These are phyloP conservation scores for Eucalyptus cloeziana DNA, from an alignment of 345 rosid genomes.

Conservation along the genomic window DNA sequence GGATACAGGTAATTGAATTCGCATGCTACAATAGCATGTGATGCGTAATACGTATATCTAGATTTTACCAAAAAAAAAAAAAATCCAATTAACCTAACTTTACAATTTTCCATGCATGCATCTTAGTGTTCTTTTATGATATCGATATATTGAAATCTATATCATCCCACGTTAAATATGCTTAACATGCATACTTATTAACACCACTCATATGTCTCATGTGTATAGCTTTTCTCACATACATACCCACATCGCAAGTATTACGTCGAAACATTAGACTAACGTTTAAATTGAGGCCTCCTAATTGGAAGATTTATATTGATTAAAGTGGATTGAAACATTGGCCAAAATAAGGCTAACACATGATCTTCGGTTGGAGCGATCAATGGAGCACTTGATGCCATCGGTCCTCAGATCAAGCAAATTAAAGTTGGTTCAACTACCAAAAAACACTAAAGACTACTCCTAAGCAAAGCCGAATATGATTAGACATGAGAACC, in stretches of 20 bases:
- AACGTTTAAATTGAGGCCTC: not conserved
- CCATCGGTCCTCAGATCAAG: not conserved
- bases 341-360: not conserved
- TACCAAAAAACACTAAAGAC: not conserved
- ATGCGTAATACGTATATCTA: not conserved
- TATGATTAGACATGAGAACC: not conserved
- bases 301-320: not conserved
- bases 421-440: not conserved
- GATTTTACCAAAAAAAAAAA: not conserved
- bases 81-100: not conserved
- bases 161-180: not conserved
- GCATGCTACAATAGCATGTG: not conserved
- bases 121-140: not conserved
- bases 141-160: rapidly evolving
- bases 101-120: not conserved
- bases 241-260: not conserved
- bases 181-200: not conserved
- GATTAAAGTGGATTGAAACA: not conserved
- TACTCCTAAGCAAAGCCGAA: not conserved
- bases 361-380: not conserved
- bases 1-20: not conserved
- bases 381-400: not conserved
- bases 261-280: rapidly evolving
- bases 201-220: rapidly evolving
- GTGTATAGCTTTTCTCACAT: not conserved